Conservation (phyloP, 2,329 filamentous ascomycete species). For the Cercospora sp. region DNA sequence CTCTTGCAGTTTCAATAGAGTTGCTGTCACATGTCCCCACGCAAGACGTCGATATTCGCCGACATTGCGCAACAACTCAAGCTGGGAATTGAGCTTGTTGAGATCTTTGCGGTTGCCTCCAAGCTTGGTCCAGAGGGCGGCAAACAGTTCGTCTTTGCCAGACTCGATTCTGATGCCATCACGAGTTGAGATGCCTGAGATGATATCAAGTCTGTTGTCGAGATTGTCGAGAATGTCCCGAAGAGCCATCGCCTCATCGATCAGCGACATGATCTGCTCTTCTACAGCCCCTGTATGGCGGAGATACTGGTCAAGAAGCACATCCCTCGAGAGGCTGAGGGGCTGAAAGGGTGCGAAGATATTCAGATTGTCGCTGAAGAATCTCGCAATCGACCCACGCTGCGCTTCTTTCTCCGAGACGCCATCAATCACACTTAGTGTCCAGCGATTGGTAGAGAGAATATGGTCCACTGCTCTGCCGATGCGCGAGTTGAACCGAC, state of each 20-base stretch:
- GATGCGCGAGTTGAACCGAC: slow-evolving; percentile 74
- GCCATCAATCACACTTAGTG: slow-evolving; percentile 65
- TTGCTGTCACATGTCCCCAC: slow-evolving; percentile 65
- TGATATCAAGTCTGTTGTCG: slow-evolving; percentile 67
- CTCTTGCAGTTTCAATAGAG: slow-evolving; percentile 70
- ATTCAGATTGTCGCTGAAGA: slow-evolving; percentile 47
- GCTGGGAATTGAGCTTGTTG: slow-evolving; percentile 62
- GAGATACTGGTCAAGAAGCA: slow-evolving; percentile 72
- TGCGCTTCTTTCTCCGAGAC: slow-evolving; percentile 50
- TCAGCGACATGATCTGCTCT: slow-evolving; percentile 66
- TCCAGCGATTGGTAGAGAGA: slow-evolving; percentile 74
- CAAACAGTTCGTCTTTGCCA: slow-evolving; percentile 65
- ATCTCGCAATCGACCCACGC: slow-evolving; percentile 43
- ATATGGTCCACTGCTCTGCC: slow-evolving; percentile 72
- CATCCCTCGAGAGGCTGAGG: slow-evolving; percentile 58
- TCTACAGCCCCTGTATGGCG: slow-evolving; percentile 69
- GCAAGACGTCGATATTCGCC: slow-evolving; percentile 64
- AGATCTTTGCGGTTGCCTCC: slow-evolving; percentile 66
- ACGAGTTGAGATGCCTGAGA: slow-evolving; percentile 66
- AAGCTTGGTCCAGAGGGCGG: slow-evolving; percentile 70
- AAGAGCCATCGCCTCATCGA: slow-evolving; percentile 68
- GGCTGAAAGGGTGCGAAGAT: slow-evolving; percentile 62
- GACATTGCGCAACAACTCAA: slow-evolving; percentile 66
- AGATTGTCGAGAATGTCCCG: slow-evolving; percentile 65
- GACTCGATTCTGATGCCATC: slow-evolving; percentile 61